Evolutionary conservation across 23 red algal species (phyloP).

Genomic region (Gracilaria domingensis): DNA sequence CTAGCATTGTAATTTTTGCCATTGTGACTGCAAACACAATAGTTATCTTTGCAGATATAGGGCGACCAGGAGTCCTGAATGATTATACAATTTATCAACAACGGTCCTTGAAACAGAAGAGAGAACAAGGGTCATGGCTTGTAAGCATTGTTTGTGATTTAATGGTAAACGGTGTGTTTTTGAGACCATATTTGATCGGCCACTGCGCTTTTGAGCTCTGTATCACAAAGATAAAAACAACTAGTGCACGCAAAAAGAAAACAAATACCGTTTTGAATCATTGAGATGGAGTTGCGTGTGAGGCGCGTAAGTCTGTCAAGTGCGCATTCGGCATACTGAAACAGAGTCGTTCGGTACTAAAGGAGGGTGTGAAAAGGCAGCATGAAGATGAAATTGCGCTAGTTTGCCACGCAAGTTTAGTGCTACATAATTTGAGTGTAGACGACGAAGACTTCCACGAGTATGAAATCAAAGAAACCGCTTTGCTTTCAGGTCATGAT

Average conservation of each 20-base stretch:
- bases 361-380: background rate
- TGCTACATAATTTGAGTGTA: conserved; percentile 38
- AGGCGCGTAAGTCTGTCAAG: conserved; percentile 31
- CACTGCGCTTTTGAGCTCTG: background rate
- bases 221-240: conserved; percentile 10
- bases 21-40: background rate
- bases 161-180: background rate
- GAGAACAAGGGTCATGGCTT: background rate
- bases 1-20: conserved; percentile 22
- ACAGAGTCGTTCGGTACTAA: conserved; percentile 12
- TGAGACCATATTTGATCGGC: conserved; percentile 8
- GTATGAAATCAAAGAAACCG: too few species aligned
- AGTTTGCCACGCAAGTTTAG: background rate
- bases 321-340: conserved; percentile 55
- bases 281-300: background rate
- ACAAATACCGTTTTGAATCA: background rate
- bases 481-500: background rate
- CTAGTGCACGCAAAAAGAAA: background rate
- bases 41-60: background rate
- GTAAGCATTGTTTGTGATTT: background rate
- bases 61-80: background rate
- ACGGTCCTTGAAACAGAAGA: background rate
- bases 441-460: conserved; percentile 10
- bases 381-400: conserved; percentile 43
- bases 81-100: background rate